Base-by-base conservation (phyloP, 208 protist genomes). In the Jaenimonas drosophilae region DNA sequence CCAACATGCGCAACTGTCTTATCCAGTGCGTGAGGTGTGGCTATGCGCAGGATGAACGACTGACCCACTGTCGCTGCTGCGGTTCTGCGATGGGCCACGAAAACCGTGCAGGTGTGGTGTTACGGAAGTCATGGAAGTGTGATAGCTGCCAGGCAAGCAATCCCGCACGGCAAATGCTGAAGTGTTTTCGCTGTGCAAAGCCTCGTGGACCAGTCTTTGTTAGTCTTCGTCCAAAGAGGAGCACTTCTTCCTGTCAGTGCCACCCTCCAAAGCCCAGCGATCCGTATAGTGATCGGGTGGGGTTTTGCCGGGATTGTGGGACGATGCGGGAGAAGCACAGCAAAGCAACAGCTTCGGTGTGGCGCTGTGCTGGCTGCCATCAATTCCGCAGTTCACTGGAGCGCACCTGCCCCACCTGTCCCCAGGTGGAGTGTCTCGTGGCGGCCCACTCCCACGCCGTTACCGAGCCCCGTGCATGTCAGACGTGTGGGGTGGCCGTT, bases 1-100 rank as follows among this genome's bases (percentile, higher is more conserved):
- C 86, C 21, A 61, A 75, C 6, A 58, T 94, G 51, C 80, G 79
- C 14, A 76, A 79, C 54, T 64, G 76, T 11, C 70, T 88, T 39
- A 67, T 89, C 20, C 17, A 76, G 17, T 94, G 86, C 34, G 46
- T 36, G 21, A 26, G 41, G 11, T 94, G 86, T 50, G 54, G 63
- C 12, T 77, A 88, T 60, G 70, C 54, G 4, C 86, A 94, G 51
- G 78, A 90, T 32, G 81, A 94, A 65, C 80, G 78, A 14, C 48
- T 54, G 54, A 47, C 30, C 34, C 40, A 48, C 28, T 94, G 86
- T 49, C 70, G 59, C 29, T 62, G 58, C 48, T 94, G 86, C 47
- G 81, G 86, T 0, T 21, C 36, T 11, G 21, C 54, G 30, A 43
- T 77, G 51, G 23, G 42, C 25, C 44, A 43, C 26, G 20, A 45